Evolutionary conservation across 192 early-diverging fungal species (phyloP), one percentile per base, ranked within the genome.

Genomic region (Podila clonocystis): DNA sequence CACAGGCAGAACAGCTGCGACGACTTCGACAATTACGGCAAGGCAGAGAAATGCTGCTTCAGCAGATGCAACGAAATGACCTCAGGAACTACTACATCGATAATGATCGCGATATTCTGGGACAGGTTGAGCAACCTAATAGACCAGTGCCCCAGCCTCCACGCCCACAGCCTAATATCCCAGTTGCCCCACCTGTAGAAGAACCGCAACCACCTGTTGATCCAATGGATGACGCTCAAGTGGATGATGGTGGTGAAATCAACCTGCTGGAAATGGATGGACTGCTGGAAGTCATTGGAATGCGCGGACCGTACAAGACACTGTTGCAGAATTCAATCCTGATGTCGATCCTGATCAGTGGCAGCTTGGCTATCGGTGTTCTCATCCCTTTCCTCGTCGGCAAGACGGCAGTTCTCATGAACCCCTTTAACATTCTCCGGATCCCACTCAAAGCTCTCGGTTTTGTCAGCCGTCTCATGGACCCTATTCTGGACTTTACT

Each of bases 251-350:
- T 45, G 86, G 85, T 13, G 87, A 90, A 64, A 72, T 85, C 63
- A 83, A 83, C 22, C 89, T 86, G 64, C 91, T 92, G 41, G 92
- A 87, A 30, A 82, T 89, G 17, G 92, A 93, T 64, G 92, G 90
- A 9, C 75, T 94, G 9, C 71, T 97, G 34, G 97, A 97, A 63
- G 90, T 95, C 15, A 85, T 98, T 58, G 97, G 97, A 17, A 88
- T 98, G 75, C 89, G 94, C 19, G 97, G 97, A 1, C 93, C 95
- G 19, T 65, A 93, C 19, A 83, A 88, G 68, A 88, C 92, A 66
- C 72, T 97, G 1, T 30, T 92, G 8, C 94, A 96, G 76, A 95
- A 96, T 73, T 93, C 93, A 65, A 85, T 91, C 17, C 85, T 97
- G 29, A 94, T 96, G 45, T 65, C 92, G 17, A 66, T 93, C 13